phyloP scores from a whole-genome alignment of 2,329 filamentous ascomycete species.

The Aspergillus calidoustus region DNA sequence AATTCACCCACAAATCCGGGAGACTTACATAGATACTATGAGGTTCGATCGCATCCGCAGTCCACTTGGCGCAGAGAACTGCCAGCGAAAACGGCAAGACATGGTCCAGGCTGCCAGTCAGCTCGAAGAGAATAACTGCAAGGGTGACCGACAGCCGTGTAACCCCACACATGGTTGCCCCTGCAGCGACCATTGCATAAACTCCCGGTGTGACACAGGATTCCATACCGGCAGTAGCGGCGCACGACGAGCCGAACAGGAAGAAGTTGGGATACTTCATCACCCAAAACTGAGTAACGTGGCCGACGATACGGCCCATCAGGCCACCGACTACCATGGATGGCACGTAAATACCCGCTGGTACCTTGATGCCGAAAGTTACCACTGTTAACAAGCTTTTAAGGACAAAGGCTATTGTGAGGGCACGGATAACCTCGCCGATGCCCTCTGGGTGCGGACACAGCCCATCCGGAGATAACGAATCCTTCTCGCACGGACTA shows the following conservation, averaged over 20 bases:
- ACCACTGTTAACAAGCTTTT: slow-evolving; percentile 87
- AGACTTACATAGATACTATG: slow-evolving; percentile 81
- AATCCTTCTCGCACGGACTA: slow-evolving; percentile 75
- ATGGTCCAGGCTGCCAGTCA: slow-evolving; percentile 93
- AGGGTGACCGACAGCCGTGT: slow-evolving; percentile 91
- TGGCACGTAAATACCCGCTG: slow-evolving; percentile 95
- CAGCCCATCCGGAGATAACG: slow-evolving; percentile 71
- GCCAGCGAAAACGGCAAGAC: slow-evolving; percentile 92
- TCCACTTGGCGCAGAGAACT: slow-evolving; percentile 97
- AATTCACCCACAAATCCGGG: background rate
- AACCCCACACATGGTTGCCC: slow-evolving; percentile 97
- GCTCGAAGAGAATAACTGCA: slow-evolving; percentile 92
- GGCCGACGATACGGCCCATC: slow-evolving; percentile 85
- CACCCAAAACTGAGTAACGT: slow-evolving; percentile 80
- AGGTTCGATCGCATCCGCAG: slow-evolving; percentile 91
- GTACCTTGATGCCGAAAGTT: slow-evolving; percentile 95
- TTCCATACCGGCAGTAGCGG: slow-evolving; percentile 67
- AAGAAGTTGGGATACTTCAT: slow-evolving; percentile 71
- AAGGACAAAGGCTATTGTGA: slow-evolving; percentile 81
- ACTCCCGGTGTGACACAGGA: slow-evolving; percentile 95
- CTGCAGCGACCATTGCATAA: slow-evolving; percentile 91
- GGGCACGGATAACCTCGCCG: slow-evolving; percentile 71
- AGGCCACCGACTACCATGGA: slow-evolving; percentile 98
- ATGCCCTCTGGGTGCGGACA: slow-evolving; percentile 80
- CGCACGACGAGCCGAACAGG: slow-evolving; percentile 73